Evolutionary conservation across 2,329 filamentous ascomycete genomes (phyloP).

Genomic region (Cladosporium phlei): DNA sequence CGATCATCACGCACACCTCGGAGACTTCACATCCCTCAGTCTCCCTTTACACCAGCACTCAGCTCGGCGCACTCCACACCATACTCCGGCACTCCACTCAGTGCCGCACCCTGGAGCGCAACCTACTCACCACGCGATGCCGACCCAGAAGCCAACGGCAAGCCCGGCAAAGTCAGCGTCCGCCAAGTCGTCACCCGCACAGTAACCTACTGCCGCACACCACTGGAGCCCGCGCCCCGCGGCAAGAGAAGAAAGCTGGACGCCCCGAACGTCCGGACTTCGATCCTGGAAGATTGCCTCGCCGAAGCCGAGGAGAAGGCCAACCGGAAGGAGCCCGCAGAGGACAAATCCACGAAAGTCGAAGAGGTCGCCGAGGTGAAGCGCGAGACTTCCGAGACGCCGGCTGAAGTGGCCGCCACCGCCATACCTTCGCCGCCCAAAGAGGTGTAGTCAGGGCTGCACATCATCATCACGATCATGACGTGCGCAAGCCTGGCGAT

Average conservation of each 20-base stretch:
- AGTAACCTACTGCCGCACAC: slow-evolving; percentile 72
- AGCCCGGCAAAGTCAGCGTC: slow-evolving; percentile 57
- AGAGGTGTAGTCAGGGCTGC: slow-evolving; percentile 5
- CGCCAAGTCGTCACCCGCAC: slow-evolving; percentile 91
- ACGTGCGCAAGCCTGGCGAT: not conserved
- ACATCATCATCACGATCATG: not conserved
- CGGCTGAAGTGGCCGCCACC: not conserved
- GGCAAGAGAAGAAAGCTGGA: slow-evolving; percentile 82
- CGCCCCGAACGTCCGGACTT: slow-evolving; percentile 64
- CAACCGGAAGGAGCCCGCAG: not conserved
- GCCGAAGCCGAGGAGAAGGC: slow-evolving; percentile 70
- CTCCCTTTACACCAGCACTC: slow-evolving; percentile 63
- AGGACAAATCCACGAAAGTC: not conserved
- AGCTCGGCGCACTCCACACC: slow-evolving; percentile 52
- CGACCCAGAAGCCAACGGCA: slow-evolving; percentile 22
- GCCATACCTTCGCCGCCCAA: not conserved
- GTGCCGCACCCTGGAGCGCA: slow-evolving; percentile 33
- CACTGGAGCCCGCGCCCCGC: slow-evolving; percentile 81
- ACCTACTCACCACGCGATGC: slow-evolving; percentile 69
- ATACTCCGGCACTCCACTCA: slow-evolving; percentile 51
- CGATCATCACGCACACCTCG: slow-evolving; percentile 56
- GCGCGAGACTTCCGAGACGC: not conserved
- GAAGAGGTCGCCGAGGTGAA: not conserved
- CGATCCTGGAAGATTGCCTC: slow-evolving; percentile 76
- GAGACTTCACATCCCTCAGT: slow-evolving; percentile 71